Evolutionary conservation across 768 basidiomycete species (phyloP), one percentile per base, ranked within the genome.

Genomic region (Pleurotus platypus): DNA sequence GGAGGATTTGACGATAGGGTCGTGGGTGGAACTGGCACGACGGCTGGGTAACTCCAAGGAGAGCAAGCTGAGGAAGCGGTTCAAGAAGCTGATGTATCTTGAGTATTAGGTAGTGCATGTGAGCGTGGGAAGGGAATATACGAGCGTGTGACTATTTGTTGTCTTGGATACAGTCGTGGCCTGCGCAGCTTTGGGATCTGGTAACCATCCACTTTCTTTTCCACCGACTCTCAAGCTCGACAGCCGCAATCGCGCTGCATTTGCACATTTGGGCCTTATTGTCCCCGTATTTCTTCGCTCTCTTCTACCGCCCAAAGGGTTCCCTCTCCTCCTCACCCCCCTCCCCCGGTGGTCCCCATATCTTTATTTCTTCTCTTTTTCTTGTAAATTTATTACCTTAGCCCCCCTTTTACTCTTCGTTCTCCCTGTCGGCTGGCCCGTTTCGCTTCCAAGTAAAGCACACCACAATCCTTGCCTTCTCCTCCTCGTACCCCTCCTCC

Each of bases 11-110:
- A 94, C 92, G 61, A 84, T 95, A 37, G 69, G 74, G 57, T 84
- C 84, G 55, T 95, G 89, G 85, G 70, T 90, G 50, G 73, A 72
- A 59, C 76, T 94, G 47, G 91, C 81, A 57, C 81, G 82, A 64
- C 71, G 77, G 66, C 66, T 95, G 60, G 84, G 80, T 51, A 75
- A 81, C 62, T 66, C 70, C 40, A 75, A 78, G 67, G 72, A 80
- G 63, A 70, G 66, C 65, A 78, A 76, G 70, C 67, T 91, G 66
- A 83, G 87, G 69, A 77, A 75, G 66, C 71, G 72, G 70, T 95
- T 92, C 72, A 75, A 75, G 64, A 69, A 75, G 69, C 85, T 84
- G 70, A 93, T 96, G 92, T 92, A 83, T 68, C 77, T 86, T 69
- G 81, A 78, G 51, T 35, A 45, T 46, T 46, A 45, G 24, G 24